phyloP scores from a whole-genome alignment of 805 yeast species.

The Danielozyma ontarioensis region DNA sequence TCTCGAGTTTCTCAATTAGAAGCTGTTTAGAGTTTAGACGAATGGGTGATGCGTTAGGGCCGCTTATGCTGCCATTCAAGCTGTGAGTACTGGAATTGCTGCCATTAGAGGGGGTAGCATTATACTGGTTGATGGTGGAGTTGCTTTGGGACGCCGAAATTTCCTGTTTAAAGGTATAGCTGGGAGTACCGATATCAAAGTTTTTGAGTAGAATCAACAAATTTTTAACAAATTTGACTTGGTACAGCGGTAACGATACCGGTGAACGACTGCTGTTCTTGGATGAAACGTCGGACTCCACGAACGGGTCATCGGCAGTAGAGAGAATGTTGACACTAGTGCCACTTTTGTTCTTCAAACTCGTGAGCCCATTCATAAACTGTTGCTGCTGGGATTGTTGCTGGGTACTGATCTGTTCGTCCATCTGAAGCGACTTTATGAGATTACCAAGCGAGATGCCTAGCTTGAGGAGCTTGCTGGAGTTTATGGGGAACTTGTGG shows the following conservation, averaged over 20 bases:
- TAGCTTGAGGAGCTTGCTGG: slow-evolving; percentile 32
- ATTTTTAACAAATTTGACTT: slow-evolving; percentile 30
- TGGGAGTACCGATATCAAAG: slow-evolving; percentile 31
- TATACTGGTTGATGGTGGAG: slow-evolving; percentile 9
- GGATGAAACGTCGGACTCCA: slow-evolving; percentile 1
- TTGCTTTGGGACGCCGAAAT: slow-evolving; percentile 6
- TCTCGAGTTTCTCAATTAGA: slow-evolving; percentile 39
- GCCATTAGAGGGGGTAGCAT: slow-evolving; percentile 6
- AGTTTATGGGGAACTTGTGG: slow-evolving; percentile 27
- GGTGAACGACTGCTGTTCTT: not conserved
- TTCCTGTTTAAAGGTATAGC: slow-evolving; percentile 5
- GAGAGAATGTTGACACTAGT: not conserved
- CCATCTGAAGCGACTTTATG: slow-evolving; percentile 29
- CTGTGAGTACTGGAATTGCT: slow-evolving; percentile 9
- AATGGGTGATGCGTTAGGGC: slow-evolving; percentile 30
- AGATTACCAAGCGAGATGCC: slow-evolving; percentile 40
- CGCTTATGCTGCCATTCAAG: slow-evolving; percentile 3
- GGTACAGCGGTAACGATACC: slow-evolving; percentile 21
- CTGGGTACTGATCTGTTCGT: slow-evolving; percentile 25
- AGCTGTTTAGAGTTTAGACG: slow-evolving; percentile 35
- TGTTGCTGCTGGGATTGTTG: slow-evolving; percentile 18
- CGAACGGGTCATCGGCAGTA: slow-evolving; percentile 1
- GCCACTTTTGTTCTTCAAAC: slow-evolving; percentile 3
- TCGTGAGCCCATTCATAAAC: slow-evolving; percentile 9
- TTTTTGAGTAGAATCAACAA: slow-evolving; percentile 29